phyloP scores from a whole-genome alignment of 176 grass and related monocot species.

The Guadua angustifolia region DNA sequence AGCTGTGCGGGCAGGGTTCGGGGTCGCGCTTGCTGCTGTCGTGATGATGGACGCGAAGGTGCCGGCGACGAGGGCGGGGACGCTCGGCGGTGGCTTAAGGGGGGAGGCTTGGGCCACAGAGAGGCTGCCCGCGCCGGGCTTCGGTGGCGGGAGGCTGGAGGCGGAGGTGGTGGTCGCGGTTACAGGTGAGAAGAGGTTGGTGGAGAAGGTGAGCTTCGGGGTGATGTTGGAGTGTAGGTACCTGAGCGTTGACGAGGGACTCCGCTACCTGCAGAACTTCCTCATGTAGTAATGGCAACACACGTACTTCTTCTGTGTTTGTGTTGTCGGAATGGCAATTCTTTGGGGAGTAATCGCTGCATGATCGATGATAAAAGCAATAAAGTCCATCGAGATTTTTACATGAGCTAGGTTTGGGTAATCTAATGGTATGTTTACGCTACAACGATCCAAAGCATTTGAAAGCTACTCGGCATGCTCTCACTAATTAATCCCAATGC shows the following conservation, averaged over 20 bases:
- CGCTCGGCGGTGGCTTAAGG: background rate
- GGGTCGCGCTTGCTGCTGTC: slow-evolving; percentile 36
- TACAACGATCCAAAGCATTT: no score
- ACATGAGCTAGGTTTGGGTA: no score
- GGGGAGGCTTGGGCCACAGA: slow-evolving; percentile 54
- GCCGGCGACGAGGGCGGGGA: slow-evolving; percentile 44
- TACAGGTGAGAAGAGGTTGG: slow-evolving; percentile 33
- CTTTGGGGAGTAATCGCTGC: no score
- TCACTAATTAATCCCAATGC: no score
- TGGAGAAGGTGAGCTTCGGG: slow-evolving; percentile 67
- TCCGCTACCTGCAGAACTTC: slow-evolving; percentile 74
- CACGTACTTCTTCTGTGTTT: no score
- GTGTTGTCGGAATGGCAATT: no score
- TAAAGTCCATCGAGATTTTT: no score
- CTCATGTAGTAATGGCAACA: slow-evolving; percentile 44
- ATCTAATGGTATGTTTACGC: no score
- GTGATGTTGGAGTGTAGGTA: slow-evolving; percentile 73
- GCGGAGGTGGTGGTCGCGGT: slow-evolving; percentile 61
- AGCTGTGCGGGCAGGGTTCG: slow-evolving; percentile 47
- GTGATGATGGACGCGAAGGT: slow-evolving; percentile 62
- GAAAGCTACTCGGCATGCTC: no score
- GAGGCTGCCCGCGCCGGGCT: slow-evolving; percentile 53
- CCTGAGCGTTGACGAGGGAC: slow-evolving; percentile 59
- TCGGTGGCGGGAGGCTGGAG: slow-evolving; percentile 44
- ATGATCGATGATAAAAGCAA: no score